Percentiles rank a stretch among this genome's conserved stretches.
Evolutionary conservation across 495 filamentous ascomycete genomes (phyloP).

Genomic region (Penicillium turbatum): DNA sequence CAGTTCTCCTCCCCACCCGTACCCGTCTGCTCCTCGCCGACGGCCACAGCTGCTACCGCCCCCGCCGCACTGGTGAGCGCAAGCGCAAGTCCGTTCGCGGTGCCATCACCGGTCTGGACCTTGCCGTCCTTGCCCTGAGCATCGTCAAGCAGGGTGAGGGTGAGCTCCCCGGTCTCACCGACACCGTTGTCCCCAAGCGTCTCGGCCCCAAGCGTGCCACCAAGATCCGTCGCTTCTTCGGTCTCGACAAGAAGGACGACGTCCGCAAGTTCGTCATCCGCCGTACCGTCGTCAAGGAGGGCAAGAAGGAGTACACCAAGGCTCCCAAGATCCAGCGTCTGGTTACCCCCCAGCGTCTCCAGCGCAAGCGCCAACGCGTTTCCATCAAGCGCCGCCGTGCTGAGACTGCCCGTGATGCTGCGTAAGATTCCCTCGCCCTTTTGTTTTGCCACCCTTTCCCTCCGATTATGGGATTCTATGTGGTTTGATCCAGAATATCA

Average conservation of each 20-base stretch:
- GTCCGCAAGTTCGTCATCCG: conserved; percentile 99
- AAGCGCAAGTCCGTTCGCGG: conserved; percentile 98
- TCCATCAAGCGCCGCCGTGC: conserved; percentile 95
- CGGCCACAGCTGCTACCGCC: conserved; percentile 89
- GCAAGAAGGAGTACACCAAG: conserved; percentile 98
- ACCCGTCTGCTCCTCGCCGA: conserved; percentile 90
- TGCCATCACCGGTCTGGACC: conserved; percentile 91
- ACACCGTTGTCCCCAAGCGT: conserved; percentile 94
- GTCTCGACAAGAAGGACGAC: conserved; percentile 99
- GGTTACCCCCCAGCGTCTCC: conserved; percentile 97
- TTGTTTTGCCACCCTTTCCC: neutral
- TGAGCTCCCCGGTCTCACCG: conserved; percentile 92
- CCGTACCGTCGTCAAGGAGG: conserved; percentile 95
- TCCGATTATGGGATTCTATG: neutral
- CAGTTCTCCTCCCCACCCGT: conserved; percentile 87
- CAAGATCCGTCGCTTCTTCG: conserved; percentile 98
- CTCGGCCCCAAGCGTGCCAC: conserved; percentile 98
- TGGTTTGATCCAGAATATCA: neutral
- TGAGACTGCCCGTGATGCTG: conserved; percentile 95
- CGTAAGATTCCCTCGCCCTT: conserved; percentile 59
- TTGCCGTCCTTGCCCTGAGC: conserved; percentile 85
- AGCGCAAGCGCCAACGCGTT: conserved; percentile 97
- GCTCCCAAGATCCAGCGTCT: conserved; percentile 98
- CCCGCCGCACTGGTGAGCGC: conserved; percentile 94
- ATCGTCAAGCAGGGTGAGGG: conserved; percentile 96